Percentiles rank a stretch among this genome's conserved stretches.
phyloP scores from a whole-genome alignment of 306 rosid genomes.

The Leucaena leucocephala region DNA sequence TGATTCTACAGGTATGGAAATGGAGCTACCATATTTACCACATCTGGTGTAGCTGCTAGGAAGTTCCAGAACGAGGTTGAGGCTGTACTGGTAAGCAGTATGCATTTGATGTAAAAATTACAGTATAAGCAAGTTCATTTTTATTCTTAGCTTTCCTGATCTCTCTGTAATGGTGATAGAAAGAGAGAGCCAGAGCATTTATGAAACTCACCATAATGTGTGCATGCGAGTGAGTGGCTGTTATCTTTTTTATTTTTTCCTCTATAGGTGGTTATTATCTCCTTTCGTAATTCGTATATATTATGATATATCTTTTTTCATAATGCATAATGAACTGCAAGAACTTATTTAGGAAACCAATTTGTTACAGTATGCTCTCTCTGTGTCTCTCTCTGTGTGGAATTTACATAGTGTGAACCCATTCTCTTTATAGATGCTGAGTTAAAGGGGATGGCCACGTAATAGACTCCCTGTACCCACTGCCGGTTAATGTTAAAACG shows the following conservation, averaged over 20 bases:
- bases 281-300: not conserved
- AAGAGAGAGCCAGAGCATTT: conserved; percentile 6
- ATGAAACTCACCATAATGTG: conserved; percentile 20
- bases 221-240: not conserved
- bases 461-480: not conserved
- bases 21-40: conserved; percentile 66
- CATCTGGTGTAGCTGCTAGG: conserved; percentile 59
- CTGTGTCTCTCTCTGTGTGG: not conserved
- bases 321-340: not conserved
- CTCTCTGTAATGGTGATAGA: conserved; percentile 1
- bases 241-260: not conserved
- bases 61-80: conserved; percentile 67
- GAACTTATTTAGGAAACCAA: not conserved
- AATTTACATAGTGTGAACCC: not conserved
- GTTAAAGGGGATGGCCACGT: conserved; percentile 17
- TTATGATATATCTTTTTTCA: not conserved
- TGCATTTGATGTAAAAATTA: conserved; percentile 26
- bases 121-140: conserved; percentile 6
- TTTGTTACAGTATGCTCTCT: not conserved
- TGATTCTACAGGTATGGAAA: conserved; percentile 45
- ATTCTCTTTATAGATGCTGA: not conserved
- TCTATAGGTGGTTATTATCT: not conserved
- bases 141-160: not conserved
- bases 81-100: conserved; percentile 52
- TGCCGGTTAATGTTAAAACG: conserved; percentile 9